These are phyloP conservation scores for Zymoseptoria pseudotritici DNA, from an alignment of 2,329 filamentous ascomycete genomes.

Conservation along the genomic window DNA sequence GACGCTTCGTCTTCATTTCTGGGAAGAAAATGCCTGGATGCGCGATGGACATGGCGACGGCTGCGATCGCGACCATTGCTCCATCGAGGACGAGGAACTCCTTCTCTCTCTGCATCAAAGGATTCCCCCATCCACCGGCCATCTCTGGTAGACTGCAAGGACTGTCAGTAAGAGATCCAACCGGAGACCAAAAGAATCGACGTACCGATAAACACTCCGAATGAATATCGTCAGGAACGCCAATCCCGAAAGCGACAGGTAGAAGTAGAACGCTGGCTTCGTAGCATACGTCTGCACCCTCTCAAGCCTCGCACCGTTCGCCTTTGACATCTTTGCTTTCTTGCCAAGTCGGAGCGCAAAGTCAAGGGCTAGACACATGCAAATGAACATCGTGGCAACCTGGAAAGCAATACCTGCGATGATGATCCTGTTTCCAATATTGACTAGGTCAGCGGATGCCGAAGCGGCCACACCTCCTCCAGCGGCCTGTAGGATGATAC, in stretches of 20 bases:
- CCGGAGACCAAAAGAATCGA: neutral
- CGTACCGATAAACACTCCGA: slow-evolving; percentile 53
- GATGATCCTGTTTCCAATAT: slow-evolving; percentile 38
- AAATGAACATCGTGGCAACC: slow-evolving; percentile 37
- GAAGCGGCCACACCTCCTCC: slow-evolving; percentile 38
- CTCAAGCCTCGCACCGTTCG: slow-evolving; percentile 26
- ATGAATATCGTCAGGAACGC: slow-evolving; percentile 59
- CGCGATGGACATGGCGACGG: slow-evolving; percentile 35
- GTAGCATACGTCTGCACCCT: slow-evolving; percentile 25
- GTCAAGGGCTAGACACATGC: slow-evolving; percentile 36
- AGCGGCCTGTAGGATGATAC: slow-evolving; percentile 38
- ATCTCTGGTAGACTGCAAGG: slow-evolving; percentile 40
- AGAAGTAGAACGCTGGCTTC: slow-evolving; percentile 42
- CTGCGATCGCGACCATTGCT: slow-evolving; percentile 40
- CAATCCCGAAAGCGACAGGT: slow-evolving; percentile 48
- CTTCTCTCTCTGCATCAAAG: slow-evolving; percentile 40
- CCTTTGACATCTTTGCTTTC: slow-evolving; percentile 1
- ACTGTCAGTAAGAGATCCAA: slow-evolving; percentile 2
- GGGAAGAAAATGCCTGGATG: slow-evolving; percentile 42
- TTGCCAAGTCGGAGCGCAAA: slow-evolving; percentile 26
- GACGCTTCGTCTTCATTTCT: slow-evolving; percentile 11
- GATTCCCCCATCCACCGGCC: slow-evolving; percentile 44
- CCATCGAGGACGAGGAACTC: slow-evolving; percentile 44
- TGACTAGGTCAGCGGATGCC: slow-evolving; percentile 29
- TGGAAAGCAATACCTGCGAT: slow-evolving; percentile 40